Evolutionary conservation across 495 filamentous ascomycete genomes (phyloP), one percentile per base, ranked within the genome.

Genomic region (Pseudomonodictys pantanalensis): DNA sequence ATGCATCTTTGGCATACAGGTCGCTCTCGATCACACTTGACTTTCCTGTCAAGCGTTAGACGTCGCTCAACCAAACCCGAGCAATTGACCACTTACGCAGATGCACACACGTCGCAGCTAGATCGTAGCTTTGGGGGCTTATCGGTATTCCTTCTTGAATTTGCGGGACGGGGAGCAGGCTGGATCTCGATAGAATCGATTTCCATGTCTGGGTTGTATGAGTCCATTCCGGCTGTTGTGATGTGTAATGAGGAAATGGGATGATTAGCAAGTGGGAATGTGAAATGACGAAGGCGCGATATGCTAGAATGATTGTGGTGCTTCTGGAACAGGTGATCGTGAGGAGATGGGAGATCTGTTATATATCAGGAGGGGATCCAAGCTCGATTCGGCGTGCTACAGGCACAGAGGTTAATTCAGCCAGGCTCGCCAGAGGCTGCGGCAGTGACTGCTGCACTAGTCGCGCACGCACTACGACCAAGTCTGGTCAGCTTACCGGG

Each of bases 1-100:
- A 51, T 49, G 24, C 56, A 59, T n/a, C 56, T 35, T 52, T 59
- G 56, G 26, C 56, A 59, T 5, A 59, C 56, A n/a, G 56, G 56
- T 29, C 56, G 56, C 26, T 59, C 56, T 18, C 56, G 30, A 44
- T 59, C 56, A 26, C 56, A 59, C 29, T 59, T 59, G 46, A 59
- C 56, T 42, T 59, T 59, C 26, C 38, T 41, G 38, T n/a, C 4
- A 15, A 3, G 12, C 3, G 38, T 41, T 5, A 41, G 38, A 41
- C n/a, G n/a, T 41, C 3, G 5, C 20, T 41, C 15, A 41, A 41
- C 3, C 12, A 3, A n/a, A 5, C 15, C 15, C 15, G 38, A 12
- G 3, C 15, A 18, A 18, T n/a, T 3, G 12, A 15, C 3, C 3
- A 5, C 38, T n/a, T 41, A 41, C 38, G 56, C 56, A 45, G 48